Base-by-base conservation (phyloP, 352 stramenopile species). In the Pythium aquatile region DNA sequence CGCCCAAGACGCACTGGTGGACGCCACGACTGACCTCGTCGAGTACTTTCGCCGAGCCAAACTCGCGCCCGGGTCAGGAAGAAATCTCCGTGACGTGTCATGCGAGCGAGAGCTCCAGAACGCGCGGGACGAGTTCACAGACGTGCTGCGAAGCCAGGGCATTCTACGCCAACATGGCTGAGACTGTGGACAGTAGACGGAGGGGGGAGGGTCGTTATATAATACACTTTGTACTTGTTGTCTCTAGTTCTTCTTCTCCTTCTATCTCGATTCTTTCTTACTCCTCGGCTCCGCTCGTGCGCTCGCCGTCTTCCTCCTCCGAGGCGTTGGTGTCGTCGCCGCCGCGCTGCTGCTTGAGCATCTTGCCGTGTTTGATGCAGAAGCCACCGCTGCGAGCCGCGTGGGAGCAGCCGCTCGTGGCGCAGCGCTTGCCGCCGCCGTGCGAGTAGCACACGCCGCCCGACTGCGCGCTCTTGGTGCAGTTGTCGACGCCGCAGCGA, bases 361-460 rank as follows among this genome's bases (percentile, higher is more conserved):
- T 75, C 69, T 92, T 92, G 71, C 84, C 82, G 63, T 94, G 86
- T 47, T 91, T 91, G 64, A 93, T 94, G 66, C 86, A 94, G 52
- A 81, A 93, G 66, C 86, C 86, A 11, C 84, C 81, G 32, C 78
- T 88, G n/a, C 84, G 84, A 30, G 86, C 86, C 2, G 84, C 84
- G 61, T 94, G 84, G 14, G 77, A 87, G 72, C 86, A 94, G 44
- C 81, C 80, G 51, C 83, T 73, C 2, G 82, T 86, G 17, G 78
- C 81, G 58, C 86, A 94, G 37, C 86, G 86, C 65, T 94, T 94
- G 66, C 86, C 86, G 6, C 86, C 86, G 55, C 86, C 86, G 62
- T 94, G 86, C 33, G 81, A 87, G 77, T 93, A 93, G 78, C 86
- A 94, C 44, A 91, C 86, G 37, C 86, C 86, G 26, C 85, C 85